Evolutionary conservation across 345 rosid genomes (phyloP), one percentile per base, ranked within the genome.

Genomic region (Pelargonium nanum): DNA sequence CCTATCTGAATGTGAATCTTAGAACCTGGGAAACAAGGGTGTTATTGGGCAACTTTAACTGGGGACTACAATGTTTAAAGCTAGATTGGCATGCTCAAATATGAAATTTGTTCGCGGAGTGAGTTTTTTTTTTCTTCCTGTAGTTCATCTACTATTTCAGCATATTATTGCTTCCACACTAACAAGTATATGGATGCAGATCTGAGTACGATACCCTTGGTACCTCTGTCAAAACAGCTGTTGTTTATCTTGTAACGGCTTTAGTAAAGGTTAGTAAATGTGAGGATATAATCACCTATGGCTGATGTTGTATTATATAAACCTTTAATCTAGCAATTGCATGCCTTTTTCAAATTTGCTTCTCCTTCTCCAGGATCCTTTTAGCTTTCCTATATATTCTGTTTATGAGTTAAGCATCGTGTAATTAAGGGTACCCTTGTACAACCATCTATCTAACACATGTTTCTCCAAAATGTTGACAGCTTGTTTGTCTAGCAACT

Each of bases 401-500:
- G 16, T 40, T 40, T 10, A 40, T 40, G 17, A 40, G 48, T 30
- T 30, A 5, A 5, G 40, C 10, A 30, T 30, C 10, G 40, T 30
- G 10, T 30, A 12, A 30, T 30, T 30, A 30, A 5, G 0, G 40
- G 6, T 30, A 30, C 0, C 1, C 24, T 24, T 54, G 56, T 6
- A 55, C 22, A 55, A 55, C 15, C 16, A 55, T 55, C 19, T 48
- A 1, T 24, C 16, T 40, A 40, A 40, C 48, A 40, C 9, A 40
- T 40, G 48, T 40, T 40, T 40, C 48, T 40, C 48, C 48, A 40
- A 40, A 2, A 9, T 73, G 22, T 56, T 81, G 24, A 77, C 86
- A 89, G 98, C 96, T 89, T 68, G 97, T 92, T 76, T 92, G 91
- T 75, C 76, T 92, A 65, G 98, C 98, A 5, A 92, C 96, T 0